Conservation (phyloP, 192 early-diverging fungal genomes). For the Linnemannia schmuckeri region DNA sequence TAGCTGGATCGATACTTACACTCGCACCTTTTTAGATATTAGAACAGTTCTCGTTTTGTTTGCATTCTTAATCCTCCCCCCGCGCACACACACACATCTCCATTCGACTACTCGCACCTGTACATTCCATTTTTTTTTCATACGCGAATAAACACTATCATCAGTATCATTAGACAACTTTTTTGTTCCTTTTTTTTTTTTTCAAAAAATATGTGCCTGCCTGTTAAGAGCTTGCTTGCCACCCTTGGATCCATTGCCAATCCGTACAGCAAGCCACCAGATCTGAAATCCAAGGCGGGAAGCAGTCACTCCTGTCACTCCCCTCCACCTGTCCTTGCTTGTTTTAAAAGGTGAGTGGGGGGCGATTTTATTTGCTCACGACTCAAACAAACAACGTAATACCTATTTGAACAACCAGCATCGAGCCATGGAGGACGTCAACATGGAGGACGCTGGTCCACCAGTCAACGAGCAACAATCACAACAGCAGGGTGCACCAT, state of each 20-base stretch:
- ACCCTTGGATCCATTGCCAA: neutral
- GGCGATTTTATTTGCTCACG: neutral
- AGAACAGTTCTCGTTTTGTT: neutral
- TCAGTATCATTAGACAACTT: neutral
- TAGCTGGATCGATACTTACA: neutral
- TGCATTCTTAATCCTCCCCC: neutral
- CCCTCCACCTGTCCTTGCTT: too few relatives aligned
- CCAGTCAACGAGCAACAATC: too few relatives aligned
- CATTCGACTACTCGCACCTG: neutral
- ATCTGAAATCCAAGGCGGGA: neutral
- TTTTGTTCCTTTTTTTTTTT: neutral
- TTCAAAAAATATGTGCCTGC: neutral
- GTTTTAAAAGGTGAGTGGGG: neutral
- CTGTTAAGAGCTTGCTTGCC: too few relatives aligned
- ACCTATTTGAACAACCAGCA: neutral
- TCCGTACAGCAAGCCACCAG: neutral
- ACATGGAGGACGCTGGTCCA: conserved; percentile 27
- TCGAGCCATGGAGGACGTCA: conserved; percentile 46
- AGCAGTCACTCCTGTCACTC: neutral
- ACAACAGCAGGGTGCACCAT: neutral
- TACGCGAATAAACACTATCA: neutral
- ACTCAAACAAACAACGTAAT: neutral
- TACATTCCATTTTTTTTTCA: conserved; percentile 4
- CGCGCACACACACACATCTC: too few relatives aligned
- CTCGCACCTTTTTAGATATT: neutral